Conservation (phyloP, 176 grass and related monocot genomes). For the Raddia guianensis region DNA sequence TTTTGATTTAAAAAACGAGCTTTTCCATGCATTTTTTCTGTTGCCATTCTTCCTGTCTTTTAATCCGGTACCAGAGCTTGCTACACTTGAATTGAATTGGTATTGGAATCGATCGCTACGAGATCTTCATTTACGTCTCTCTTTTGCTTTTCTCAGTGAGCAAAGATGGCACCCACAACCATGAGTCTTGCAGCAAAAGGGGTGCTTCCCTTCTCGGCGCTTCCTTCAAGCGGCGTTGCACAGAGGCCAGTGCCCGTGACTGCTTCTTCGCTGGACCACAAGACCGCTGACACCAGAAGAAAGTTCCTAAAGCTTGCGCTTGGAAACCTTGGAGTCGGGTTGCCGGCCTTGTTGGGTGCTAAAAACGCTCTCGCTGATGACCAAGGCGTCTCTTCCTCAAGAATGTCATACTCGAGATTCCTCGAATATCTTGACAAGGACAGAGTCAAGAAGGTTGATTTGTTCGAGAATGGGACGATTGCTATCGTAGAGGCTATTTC, state of each 20-base stretch:
- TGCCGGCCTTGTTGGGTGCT: constrained; percentile 63
- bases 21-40: background rate
- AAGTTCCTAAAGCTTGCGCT: constrained; percentile 84
- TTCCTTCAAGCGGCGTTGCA: constrained; percentile 48
- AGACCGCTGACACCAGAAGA: constrained; percentile 62
- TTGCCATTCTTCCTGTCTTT: background rate
- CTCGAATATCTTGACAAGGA: constrained; percentile 97
- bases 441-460: constrained; percentile 89
- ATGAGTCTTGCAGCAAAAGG: constrained; percentile 63
- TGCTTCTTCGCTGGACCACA: constrained; percentile 73
- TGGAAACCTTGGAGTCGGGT: constrained; percentile 65
- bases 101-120: background rate
- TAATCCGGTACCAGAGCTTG: no score
- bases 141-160: constrained; percentile 28
- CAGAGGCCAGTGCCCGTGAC: constrained; percentile 57
- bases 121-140: background rate
- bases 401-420: constrained; percentile 99
- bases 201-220: constrained; percentile 40
- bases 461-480: constrained; percentile 93
- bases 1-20: background rate
- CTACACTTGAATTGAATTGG: background rate
- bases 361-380: constrained; percentile 83
- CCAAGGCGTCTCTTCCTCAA: constrained; percentile 85
- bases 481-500: constrained; percentile 94
- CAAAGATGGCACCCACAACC: constrained; percentile 69